Percentiles rank a stretch among this genome's conserved stretches.
Conservation (phyloP, 148 eudicot species). For the Nepenthes mirabilis region DNA sequence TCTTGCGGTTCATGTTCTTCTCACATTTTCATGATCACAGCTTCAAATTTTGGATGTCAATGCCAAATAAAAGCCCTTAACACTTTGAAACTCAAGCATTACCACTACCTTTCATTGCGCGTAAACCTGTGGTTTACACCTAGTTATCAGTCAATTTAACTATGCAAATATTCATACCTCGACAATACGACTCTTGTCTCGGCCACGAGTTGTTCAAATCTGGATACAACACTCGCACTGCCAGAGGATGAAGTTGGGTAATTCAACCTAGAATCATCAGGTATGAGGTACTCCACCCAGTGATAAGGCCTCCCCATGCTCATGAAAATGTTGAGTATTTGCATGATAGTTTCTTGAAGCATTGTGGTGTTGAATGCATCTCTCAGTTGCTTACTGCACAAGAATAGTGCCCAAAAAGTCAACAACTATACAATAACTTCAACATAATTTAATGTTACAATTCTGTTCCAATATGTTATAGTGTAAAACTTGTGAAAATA, state of each 20-base stretch:
- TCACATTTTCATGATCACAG: no score
- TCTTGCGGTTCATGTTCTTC: no score
- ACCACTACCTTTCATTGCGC: no score
- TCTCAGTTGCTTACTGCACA: constrained; percentile 76
- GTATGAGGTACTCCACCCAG: constrained; percentile 83
- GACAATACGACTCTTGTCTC: constrained; percentile 66
- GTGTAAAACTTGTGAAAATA: no score
- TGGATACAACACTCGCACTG: constrained; percentile 27
- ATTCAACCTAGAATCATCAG: constrained; percentile 35
- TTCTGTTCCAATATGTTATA: no score
- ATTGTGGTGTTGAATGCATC: constrained; percentile 41
- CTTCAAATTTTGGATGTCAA: no score
- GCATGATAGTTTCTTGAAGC: constrained; percentile 58
- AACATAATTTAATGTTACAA: no score
- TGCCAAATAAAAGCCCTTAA: no score
- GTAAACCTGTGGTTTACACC: no score
- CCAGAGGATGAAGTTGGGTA: constrained; percentile 28
- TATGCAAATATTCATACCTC: constrained; percentile 30
- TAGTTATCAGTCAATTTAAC: not conserved
- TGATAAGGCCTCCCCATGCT: constrained; percentile 61
- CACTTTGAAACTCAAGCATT: no score
- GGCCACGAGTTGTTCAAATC: constrained; percentile 66
- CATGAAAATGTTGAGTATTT: constrained; percentile 67
- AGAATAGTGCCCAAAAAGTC: not conserved
- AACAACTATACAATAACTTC: not conserved